These are phyloP conservation scores for Paspalum notatum DNA, from an alignment of 176 grass and related monocot genomes.

Conservation along the genomic window DNA sequence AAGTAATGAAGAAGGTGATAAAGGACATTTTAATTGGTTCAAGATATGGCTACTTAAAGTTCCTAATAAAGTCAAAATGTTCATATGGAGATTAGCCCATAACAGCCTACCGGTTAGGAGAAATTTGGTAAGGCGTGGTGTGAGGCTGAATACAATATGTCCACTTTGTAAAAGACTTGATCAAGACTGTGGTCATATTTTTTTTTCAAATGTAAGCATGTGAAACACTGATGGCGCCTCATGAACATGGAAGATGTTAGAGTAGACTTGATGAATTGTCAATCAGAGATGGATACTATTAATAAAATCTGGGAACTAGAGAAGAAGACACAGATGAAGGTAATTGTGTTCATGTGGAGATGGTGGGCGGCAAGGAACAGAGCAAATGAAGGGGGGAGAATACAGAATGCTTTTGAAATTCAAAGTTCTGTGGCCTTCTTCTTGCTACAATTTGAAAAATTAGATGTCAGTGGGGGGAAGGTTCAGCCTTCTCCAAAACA, in stretches of 20 bases:
- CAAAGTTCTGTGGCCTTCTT: not conserved
- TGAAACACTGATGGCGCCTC: no score
- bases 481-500: not conserved
- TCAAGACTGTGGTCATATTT: no score
- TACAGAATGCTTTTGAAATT: not conserved
- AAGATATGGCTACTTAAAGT: not conserved
- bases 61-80: not conserved
- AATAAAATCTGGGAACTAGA: not conserved
- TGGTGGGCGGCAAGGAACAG: not conserved
- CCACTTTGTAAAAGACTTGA: no score
- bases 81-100: not conserved
- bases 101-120: not conserved
- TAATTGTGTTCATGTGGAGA: not conserved
- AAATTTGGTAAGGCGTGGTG: not conserved
- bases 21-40: not conserved
- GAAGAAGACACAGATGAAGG: not conserved
- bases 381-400: not conserved
- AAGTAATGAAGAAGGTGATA: no score
- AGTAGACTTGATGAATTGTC: not conserved
- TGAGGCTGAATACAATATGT: no score
- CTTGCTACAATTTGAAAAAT: not conserved
- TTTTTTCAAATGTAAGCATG: no score
- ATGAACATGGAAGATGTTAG: no score
- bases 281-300: not conserved
- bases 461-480: rapidly evolving